Base-by-base conservation (phyloP, 768 basidiomycete species). In the Tulasnella sp. region DNA sequence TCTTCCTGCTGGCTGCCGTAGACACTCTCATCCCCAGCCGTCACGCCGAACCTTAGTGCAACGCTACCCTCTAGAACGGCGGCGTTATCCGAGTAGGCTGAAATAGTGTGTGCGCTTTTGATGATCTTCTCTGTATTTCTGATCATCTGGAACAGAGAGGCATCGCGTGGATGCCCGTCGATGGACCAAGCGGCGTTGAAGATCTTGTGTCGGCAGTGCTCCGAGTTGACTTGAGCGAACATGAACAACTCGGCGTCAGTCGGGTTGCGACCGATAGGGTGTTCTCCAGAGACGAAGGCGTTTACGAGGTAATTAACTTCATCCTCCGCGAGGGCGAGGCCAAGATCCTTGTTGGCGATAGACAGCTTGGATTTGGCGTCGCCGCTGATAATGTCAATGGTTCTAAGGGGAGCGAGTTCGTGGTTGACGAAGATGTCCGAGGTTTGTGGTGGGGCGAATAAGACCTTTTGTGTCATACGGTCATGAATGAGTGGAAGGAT, bases 211-310 rank as follows among this genome's bases (percentile, higher is more conserved):
- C 96, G 80, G 71, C 96, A 99, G 69, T 98, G 96, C 71, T 99
- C 96, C n/a, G 94, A 97, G 74, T 99, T 99, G 70, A 99, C 95
- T 69, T 99, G 96, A 2, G 96, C 95, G 71, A 98, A 99, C 96
- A 98, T 99, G 80, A 99, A 99, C 7, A 99, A 77, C 70, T 99
- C 96, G 2, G 95, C 94, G 69, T 98, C 96, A 41, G 89, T 96
- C 7, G 95, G 96, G 68, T 91, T 85, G 34, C 94, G 83, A 50
- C 77, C 76, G 70, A 87, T 81, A 1, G 86, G 78, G 11, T 76
- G 68, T 4, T 75, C 60, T 4, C 86, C 85, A n/a, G 85, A 76
- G 26, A 88, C 77, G 71, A 92, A 99, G 10, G 88, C 92, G 55
- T 87, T 78, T 64, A 96, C 79, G 64, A 98, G 83, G 72, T 97